These are phyloP conservation scores for Marasmius fiardii DNA, from an alignment of 1,284 basidiomycete species.

Conservation along the genomic window DNA sequence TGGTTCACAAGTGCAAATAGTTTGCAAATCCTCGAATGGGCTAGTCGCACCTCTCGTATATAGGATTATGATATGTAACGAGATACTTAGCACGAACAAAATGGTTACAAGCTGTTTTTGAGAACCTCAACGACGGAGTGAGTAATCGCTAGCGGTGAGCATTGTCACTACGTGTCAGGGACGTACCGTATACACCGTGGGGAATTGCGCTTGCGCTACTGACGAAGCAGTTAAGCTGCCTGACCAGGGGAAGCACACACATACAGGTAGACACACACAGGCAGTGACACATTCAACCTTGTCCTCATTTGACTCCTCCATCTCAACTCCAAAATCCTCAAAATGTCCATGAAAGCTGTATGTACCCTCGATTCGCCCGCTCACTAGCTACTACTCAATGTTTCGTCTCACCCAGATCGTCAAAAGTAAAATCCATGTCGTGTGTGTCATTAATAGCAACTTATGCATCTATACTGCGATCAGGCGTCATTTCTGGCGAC, in stretches of 20 bases:
- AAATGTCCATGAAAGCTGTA: constrained; percentile 72
- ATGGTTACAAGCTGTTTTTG: too few relatives aligned
- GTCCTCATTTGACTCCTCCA: neutral
- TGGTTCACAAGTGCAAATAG: too few relatives aligned
- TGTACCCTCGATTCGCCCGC: constrained; percentile 22
- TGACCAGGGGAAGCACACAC: too few relatives aligned
- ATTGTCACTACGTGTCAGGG: neutral
- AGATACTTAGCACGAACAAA: too few relatives aligned
- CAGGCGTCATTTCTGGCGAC: constrained; percentile 88
- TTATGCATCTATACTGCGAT: constrained; percentile 18
- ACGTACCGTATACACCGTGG: neutral
- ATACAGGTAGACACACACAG: too few relatives aligned
- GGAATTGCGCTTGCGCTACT: neutral
- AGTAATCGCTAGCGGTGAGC: neutral
- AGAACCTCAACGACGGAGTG: too few relatives aligned
- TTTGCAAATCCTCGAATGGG: too few relatives aligned
- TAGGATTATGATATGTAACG: too few relatives aligned
- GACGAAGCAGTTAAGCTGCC: too few relatives aligned
- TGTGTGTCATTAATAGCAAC: constrained; percentile 11
- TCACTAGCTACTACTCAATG: neutral
- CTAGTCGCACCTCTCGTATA: too few relatives aligned
- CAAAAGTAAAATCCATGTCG: constrained; percentile 49
- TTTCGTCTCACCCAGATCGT: constrained; percentile 46
- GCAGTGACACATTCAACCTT: too few relatives aligned
- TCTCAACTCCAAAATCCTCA: neutral